phyloP scores from a whole-genome alignment of 2,329 filamentous ascomycete genomes.

The Botrytis aclada region DNA sequence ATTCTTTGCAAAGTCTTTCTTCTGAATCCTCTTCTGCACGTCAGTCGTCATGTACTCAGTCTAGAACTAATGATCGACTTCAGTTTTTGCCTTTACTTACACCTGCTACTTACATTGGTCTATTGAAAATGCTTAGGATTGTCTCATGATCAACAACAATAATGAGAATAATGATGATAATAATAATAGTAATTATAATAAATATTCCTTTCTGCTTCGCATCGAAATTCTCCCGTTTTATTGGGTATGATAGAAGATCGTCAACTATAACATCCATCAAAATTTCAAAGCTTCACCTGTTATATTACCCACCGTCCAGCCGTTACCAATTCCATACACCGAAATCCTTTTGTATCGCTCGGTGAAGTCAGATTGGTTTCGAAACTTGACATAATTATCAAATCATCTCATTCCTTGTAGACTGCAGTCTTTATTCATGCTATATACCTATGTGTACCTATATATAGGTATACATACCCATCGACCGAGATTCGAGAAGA shows the following conservation, averaged over 20 bases:
- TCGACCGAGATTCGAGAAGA: background rate
- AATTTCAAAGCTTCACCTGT: background rate
- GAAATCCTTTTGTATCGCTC: background rate
- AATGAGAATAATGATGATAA: background rate
- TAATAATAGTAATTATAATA: background rate
- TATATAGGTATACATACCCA: background rate
- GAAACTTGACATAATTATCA: background rate
- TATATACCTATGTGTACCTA: background rate
- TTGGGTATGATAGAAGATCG: background rate
- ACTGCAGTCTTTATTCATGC: background rate
- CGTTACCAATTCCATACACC: background rate
- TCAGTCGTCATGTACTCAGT: background rate
- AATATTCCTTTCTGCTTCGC: background rate
- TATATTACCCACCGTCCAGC: background rate
- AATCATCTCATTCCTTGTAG: background rate
- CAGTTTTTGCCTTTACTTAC: background rate
- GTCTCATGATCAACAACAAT: background rate
- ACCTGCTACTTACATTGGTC: background rate
- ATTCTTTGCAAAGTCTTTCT: background rate
- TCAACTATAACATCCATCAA: background rate
- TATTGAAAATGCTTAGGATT: conserved; percentile 2
- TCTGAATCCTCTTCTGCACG: background rate
- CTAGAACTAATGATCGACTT: background rate
- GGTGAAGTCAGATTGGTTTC: background rate
- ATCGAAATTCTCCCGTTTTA: background rate